Percentiles rank a stretch among this genome's conserved stretches.
phyloP scores from a whole-genome alignment of 2,329 filamentous ascomycete genomes.

The Keithomyces neogunnii region DNA sequence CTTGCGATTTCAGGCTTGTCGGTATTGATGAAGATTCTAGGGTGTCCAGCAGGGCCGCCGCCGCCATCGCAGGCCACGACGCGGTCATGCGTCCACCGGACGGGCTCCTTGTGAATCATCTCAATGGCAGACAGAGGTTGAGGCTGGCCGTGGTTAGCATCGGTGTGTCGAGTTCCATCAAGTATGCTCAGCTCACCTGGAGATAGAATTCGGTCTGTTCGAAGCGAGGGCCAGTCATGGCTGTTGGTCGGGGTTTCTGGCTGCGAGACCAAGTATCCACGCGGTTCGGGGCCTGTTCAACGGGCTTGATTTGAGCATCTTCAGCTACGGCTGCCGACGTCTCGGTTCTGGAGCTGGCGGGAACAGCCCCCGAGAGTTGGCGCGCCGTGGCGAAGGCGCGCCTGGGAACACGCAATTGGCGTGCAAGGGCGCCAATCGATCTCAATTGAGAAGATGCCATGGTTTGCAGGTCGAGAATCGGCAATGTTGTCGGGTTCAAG shows the following conservation, averaged over 20 bases:
- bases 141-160: conserved; percentile 49
- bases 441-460: conserved; percentile 40
- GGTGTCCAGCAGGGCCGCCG: conserved; percentile 83
- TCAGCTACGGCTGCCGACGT: conserved; percentile 35
- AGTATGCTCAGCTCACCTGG: conserved; percentile 60
- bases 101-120: conserved; percentile 91
- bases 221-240: conserved; percentile 91
- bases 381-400: conserved; percentile 40
- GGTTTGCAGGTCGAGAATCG: conserved; percentile 8
- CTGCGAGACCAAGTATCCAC: conserved; percentile 72
- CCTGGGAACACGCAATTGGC: conserved; percentile 33
- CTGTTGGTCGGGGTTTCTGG: conserved; percentile 71
- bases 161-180: neutral
- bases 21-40: conserved; percentile 92
- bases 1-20: conserved; percentile 90
- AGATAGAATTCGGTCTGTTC: conserved; percentile 92
- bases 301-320: conserved; percentile 34
- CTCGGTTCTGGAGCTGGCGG: conserved; percentile 28
- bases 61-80: conserved; percentile 86
- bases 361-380: conserved; percentile 35
- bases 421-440: conserved; percentile 34
- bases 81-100: conserved; percentile 79
- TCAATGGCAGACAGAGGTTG: conserved; percentile 85
- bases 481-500: conserved; percentile 2
- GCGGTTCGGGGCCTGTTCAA: conserved; percentile 81